Percentiles rank a stretch among this genome's conserved stretches.
Conservation (phyloP, 2,329 filamentous ascomycete genomes). For the Lecanicillium sp. region DNA sequence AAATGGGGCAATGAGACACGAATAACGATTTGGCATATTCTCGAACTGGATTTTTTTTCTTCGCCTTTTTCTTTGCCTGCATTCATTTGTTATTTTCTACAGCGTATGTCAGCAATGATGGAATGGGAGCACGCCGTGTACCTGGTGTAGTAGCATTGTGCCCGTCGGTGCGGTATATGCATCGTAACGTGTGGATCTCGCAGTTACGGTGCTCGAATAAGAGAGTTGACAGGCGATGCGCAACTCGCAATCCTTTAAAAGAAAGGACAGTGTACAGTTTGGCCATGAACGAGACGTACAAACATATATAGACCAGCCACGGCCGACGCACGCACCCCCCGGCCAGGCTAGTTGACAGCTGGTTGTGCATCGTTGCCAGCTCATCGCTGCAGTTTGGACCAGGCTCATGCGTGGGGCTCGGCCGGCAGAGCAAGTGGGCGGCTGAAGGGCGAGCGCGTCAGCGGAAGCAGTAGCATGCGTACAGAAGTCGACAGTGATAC, state of each 20-base stretch:
- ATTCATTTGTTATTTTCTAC: neutral
- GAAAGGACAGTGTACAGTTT: too few species aligned
- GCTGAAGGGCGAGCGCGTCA: too few species aligned
- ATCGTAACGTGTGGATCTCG: too few species aligned
- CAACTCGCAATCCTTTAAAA: too few species aligned
- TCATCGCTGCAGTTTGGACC: conserved; percentile 9
- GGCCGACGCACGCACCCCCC: too few species aligned
- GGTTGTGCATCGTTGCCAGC: conserved; percentile 10
- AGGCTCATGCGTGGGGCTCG: conserved; percentile 7
- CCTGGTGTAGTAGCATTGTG: neutral
- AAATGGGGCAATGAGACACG: conserved; percentile 8
- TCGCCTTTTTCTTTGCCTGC: neutral
- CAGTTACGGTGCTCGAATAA: too few species aligned
- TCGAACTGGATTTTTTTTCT: neutral
- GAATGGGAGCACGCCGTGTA: too few species aligned
- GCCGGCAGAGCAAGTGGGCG: too few species aligned
- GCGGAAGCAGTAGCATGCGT: too few species aligned
- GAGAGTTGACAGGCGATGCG: too few species aligned
- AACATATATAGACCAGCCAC: too few species aligned
- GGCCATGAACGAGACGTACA: neutral
- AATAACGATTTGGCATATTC: conserved; percentile 8
- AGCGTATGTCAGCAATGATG: neutral
- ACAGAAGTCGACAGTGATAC: too few species aligned
- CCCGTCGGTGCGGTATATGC: neutral
- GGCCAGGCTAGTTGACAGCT: conserved; percentile 2